A percentile compares a stretch with the other conserved stretches of the same genome.
Evolutionary conservation across 139 green algal genomes (phyloP).

Genomic region (Pseudopediastrum boryanum): DNA sequence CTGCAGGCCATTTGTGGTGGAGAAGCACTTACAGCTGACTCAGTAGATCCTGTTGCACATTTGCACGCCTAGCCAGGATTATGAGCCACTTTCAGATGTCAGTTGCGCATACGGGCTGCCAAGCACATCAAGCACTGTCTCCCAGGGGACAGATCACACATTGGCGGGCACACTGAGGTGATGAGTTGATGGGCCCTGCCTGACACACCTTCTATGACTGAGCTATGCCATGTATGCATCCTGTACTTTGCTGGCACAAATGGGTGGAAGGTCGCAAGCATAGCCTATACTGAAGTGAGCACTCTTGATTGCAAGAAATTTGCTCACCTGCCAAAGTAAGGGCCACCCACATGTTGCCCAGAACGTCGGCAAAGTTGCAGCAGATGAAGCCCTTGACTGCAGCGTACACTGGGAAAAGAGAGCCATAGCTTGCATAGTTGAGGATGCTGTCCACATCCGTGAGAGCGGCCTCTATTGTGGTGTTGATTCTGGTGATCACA

Average conservation of each 20-base stretch:
- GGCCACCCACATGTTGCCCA: conserved; percentile 26
- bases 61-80: background rate
- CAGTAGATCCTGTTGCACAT: too few relatives aligned
- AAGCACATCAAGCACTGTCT: too few relatives aligned
- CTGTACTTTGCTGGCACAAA: background rate
- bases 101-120: background rate
- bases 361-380: conserved; percentile 24
- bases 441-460: background rate
- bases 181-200: background rate
- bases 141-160: too few relatives aligned
- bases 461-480: conserved; percentile 10
- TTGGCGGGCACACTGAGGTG: background rate
- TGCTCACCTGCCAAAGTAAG: conserved; percentile 31
- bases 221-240: background rate
- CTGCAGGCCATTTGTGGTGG: too few relatives aligned
- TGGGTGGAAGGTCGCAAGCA: background rate
- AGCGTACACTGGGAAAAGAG: conserved; percentile 16
- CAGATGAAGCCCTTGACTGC: conserved; percentile 32
- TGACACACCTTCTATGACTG: background rate
- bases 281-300: background rate
- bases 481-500: conserved; percentile 14
- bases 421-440: background rate
- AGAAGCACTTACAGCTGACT: too few relatives aligned
- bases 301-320: background rate
- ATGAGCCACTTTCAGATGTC: background rate